These are phyloP conservation scores for Yamadazyma philogaea DNA, from an alignment of 805 yeast genomes.

Conservation along the genomic window DNA sequence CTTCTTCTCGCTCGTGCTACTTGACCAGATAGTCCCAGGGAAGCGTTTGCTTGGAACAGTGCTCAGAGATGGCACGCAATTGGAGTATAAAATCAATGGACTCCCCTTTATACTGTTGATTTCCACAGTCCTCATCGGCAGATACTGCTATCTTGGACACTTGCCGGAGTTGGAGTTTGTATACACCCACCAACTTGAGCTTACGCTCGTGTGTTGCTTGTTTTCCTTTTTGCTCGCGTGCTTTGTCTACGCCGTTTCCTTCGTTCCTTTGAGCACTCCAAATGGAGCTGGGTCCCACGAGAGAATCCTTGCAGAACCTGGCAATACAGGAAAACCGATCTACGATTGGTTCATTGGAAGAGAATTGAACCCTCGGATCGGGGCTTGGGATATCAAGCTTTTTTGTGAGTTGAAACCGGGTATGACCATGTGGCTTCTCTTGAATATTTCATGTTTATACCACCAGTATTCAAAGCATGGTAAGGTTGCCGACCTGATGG, in stretches of 20 bases:
- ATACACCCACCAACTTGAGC: slow-evolving; percentile 62
- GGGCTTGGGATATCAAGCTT: slow-evolving; percentile 80
- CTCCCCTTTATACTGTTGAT: slow-evolving; percentile 45
- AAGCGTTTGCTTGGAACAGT: slow-evolving; percentile 57
- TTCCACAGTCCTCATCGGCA: slow-evolving; percentile 40
- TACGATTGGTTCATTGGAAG: slow-evolving; percentile 98
- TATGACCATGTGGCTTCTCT: slow-evolving; percentile 75
- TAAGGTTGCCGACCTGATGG: slow-evolving; percentile 63
- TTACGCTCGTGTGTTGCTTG: slow-evolving; percentile 59
- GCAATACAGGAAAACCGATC: slow-evolving; percentile 70
- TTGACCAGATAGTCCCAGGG: slow-evolving; percentile 65
- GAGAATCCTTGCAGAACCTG: slow-evolving; percentile 77
- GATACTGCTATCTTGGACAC: slow-evolving; percentile 43
- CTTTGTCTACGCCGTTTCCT: slow-evolving; percentile 66
- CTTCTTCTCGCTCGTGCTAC: slow-evolving; percentile 61
- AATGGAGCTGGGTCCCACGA: slow-evolving; percentile 60
- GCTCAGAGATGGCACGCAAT: slow-evolving; percentile 70
- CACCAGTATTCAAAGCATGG: slow-evolving; percentile 68
- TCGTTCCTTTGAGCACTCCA: slow-evolving; percentile 48
- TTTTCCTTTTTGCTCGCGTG: slow-evolving; percentile 63
- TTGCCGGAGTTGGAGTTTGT: slow-evolving; percentile 80
- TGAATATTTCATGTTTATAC: slow-evolving; percentile 77
- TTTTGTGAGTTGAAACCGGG: slow-evolving; percentile 97
- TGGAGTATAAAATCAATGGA: slow-evolving; percentile 83
- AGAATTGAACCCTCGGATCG: slow-evolving; percentile 88